A percentile compares a stretch with the other conserved stretches of the same genome.
These are phyloP conservation scores for Triticum timopheevii DNA, from an alignment of 176 grass and related monocot species.

Conservation along the genomic window DNA sequence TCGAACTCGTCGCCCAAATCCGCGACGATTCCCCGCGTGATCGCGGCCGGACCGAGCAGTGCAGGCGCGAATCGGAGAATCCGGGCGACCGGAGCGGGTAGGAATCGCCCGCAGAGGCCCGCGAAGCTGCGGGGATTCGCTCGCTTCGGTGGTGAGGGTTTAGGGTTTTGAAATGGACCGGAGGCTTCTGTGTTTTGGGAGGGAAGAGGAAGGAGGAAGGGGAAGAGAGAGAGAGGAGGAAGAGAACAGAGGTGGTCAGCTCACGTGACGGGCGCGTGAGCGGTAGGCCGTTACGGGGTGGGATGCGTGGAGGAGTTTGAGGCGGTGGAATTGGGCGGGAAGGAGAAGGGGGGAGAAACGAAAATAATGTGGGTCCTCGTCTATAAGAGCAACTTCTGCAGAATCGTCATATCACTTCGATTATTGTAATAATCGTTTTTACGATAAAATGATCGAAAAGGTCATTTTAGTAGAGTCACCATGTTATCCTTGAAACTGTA, in stretches of 20 bases:
- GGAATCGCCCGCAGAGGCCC: not conserved
- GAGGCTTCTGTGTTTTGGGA: slow-evolving; percentile 31
- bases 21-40: not conserved
- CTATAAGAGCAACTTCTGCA: no score
- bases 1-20: slow-evolving; percentile 20
- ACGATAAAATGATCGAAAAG: no score
- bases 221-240: not conserved
- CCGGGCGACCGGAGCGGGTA: not conserved
- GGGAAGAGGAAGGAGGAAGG: not conserved
- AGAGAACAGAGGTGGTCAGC: not conserved
- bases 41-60: not conserved
- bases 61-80: not conserved
- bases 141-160: slow-evolving; percentile 17
- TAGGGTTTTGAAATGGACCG: slow-evolving; percentile 34
- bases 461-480: no score
- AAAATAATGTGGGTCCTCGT: no score
- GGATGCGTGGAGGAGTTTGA: not conserved
- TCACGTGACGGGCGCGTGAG: slow-evolving; percentile 17
- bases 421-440: no score
- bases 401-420: no score
- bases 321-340: not conserved
- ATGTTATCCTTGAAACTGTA: no score
- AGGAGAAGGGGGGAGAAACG: not conserved
- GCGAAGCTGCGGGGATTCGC: slow-evolving; percentile 3
- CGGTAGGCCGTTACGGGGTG: not conserved